A percentile compares a stretch with the other conserved stretches of the same genome.
Conservation (phyloP, 192 early-diverging fungal genomes). For the Coemansia reversa region DNA sequence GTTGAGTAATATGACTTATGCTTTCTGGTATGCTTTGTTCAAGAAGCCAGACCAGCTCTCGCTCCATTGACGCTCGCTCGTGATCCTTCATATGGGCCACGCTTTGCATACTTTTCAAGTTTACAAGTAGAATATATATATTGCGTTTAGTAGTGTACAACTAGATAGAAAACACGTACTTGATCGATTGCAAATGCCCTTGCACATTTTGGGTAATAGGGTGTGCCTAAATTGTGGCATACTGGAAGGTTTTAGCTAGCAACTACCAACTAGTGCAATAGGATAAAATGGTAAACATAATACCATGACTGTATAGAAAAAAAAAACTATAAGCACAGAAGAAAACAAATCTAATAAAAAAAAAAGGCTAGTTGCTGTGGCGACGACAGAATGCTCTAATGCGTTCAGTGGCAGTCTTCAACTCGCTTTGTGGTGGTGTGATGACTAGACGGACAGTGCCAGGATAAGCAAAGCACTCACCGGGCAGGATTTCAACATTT, state of each 20-base stretch:
- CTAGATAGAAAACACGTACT: too few species aligned
- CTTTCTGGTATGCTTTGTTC: constrained; percentile 35
- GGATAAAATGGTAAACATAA: too few species aligned
- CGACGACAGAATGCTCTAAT: constrained; percentile 78
- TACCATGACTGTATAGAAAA: too few species aligned
- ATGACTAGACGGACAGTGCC: constrained; percentile 79
- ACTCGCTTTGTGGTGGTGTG: constrained; percentile 73
- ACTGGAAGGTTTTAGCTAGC: too few species aligned
- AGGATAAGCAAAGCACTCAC: constrained; percentile 80
- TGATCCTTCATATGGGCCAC: background rate
- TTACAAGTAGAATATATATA: too few species aligned
- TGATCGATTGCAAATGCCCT: too few species aligned
- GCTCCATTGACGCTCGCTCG: constrained; percentile 9
- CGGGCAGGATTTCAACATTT: constrained; percentile 80
- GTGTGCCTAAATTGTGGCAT: too few species aligned
- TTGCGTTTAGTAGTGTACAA: too few species aligned
- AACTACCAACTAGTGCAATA: too few species aligned
- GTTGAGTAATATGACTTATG: constrained; percentile 3
- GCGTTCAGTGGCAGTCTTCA: constrained; percentile 69
- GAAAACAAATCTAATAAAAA: background rate
- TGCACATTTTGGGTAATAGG: too few species aligned
- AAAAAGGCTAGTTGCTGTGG: constrained; percentile 54
- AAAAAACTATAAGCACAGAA: too few species aligned
- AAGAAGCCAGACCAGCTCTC: constrained; percentile 39
- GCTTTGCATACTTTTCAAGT: background rate